Evolutionary conservation across 306 rosid species (phyloP).

Genomic region (Cucumis hystrix): DNA sequence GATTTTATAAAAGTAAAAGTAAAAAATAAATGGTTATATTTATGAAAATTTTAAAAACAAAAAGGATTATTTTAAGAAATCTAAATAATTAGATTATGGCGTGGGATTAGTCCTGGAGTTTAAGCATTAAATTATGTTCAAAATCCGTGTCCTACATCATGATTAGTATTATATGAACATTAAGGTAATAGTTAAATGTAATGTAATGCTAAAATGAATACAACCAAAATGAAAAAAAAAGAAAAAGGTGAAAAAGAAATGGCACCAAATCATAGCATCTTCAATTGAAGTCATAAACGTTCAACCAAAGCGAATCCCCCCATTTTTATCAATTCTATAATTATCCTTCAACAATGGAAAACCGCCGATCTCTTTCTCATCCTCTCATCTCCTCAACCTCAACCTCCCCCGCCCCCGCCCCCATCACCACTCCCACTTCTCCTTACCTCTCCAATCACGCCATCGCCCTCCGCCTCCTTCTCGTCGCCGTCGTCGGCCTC

Average conservation of each 20-base stretch:
- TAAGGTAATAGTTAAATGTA: neutral
- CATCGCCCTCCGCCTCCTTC: slow-evolving; percentile 22
- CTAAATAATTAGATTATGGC: too few species aligned
- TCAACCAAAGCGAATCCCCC: neutral
- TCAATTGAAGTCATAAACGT: neutral
- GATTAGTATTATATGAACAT: too few species aligned
- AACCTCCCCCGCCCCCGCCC: too few species aligned
- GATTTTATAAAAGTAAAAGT: too few species aligned
- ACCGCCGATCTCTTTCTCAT: neutral
- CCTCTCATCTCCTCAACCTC: neutral
- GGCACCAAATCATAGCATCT: neutral
- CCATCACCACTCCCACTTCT: neutral
- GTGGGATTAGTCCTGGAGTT: too few species aligned
- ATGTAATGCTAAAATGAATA: neutral
- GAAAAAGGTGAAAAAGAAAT: neutral
- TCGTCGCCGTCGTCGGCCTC: slow-evolving; percentile 15
- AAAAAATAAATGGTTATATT: too few species aligned
- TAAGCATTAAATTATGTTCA: too few species aligned
- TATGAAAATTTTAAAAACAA: too few species aligned
- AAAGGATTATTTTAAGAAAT: too few species aligned
- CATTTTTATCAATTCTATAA: neutral
- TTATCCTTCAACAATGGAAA: neutral
- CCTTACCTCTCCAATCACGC: neutral
- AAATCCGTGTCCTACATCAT: too few species aligned
- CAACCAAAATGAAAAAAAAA: neutral